These are phyloP conservation scores for Suillus subluteus DNA, from an alignment of 768 basidiomycete genomes.

Conservation along the genomic window DNA sequence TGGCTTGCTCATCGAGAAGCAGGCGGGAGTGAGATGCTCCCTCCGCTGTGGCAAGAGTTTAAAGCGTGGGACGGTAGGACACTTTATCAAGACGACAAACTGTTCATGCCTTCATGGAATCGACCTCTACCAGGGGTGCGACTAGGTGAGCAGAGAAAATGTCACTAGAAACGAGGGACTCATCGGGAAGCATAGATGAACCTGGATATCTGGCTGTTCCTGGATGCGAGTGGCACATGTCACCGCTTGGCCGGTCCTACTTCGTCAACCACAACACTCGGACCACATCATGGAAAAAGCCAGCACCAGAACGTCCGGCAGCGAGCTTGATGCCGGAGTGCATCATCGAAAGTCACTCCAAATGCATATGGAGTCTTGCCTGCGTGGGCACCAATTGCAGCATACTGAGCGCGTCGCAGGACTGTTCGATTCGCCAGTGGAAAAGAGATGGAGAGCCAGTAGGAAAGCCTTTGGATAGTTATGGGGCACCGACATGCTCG, in stretches of 20 bases:
- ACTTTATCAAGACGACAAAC: not conserved
- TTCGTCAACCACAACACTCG: not conserved
- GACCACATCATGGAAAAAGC: not conserved
- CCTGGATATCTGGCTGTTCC: not conserved
- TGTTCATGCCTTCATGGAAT: accelerated
- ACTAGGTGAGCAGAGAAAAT: not conserved
- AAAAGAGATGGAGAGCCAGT: not conserved
- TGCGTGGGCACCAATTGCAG: not conserved
- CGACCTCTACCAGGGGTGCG: slow-evolving; percentile 6
- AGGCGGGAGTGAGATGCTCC: not conserved
- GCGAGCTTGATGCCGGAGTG: not conserved
- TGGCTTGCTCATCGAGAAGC: not conserved
- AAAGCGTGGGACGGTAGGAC: not conserved
- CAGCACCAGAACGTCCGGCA: not conserved
- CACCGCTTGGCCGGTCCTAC: not conserved
- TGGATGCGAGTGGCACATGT: not conserved
- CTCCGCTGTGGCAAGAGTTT: not conserved
- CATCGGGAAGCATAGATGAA: not conserved
- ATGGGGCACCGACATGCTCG: accelerated
- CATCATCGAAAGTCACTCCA: not conserved
- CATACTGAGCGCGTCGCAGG: not conserved
- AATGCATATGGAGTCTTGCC: not conserved
- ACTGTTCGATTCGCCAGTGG: not conserved
- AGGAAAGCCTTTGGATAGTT: not conserved
- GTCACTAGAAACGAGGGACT: not conserved